Evolutionary conservation across 176 grass and related monocot species (phyloP).

Genomic region (Juncus effusus): DNA sequence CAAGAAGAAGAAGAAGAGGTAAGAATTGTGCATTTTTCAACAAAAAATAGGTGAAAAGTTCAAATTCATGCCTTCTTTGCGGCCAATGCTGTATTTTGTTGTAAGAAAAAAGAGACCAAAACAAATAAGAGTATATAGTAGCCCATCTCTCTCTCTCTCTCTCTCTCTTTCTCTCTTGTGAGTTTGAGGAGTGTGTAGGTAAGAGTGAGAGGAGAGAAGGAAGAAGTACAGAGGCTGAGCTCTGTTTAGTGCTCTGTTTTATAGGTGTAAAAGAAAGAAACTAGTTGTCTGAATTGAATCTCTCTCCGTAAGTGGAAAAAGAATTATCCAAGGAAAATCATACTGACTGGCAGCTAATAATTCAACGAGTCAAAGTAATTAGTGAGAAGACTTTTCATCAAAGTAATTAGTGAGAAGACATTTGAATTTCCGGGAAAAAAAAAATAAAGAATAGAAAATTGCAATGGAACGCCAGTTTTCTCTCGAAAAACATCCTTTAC

Average conservation of each 20-base stretch:
- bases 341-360: too few species aligned
- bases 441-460: too few species aligned
- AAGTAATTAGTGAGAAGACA: background rate
- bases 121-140: background rate
- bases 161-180: background rate
- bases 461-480: too few species aligned
- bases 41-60: background rate
- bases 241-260: background rate
- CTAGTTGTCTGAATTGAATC: too few species aligned
- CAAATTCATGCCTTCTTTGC: conserved; percentile 14
- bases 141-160: conserved; percentile 12
- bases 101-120: background rate
- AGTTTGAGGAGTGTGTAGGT: too few species aligned
- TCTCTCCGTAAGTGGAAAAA: too few species aligned
- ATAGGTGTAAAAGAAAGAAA: background rate
- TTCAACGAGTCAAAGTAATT: too few species aligned
- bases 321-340: too few species aligned
- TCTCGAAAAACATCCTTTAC: too few species aligned
- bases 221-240: background rate
- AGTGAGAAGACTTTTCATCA: too few species aligned
- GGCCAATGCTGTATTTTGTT: background rate
- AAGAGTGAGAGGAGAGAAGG: background rate
- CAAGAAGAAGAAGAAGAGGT: background rate
- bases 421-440: too few species aligned
- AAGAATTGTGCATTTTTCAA: background rate